Conservation (phyloP, 176 grass and related monocot genomes). For the Alopecurus myosuroides region DNA sequence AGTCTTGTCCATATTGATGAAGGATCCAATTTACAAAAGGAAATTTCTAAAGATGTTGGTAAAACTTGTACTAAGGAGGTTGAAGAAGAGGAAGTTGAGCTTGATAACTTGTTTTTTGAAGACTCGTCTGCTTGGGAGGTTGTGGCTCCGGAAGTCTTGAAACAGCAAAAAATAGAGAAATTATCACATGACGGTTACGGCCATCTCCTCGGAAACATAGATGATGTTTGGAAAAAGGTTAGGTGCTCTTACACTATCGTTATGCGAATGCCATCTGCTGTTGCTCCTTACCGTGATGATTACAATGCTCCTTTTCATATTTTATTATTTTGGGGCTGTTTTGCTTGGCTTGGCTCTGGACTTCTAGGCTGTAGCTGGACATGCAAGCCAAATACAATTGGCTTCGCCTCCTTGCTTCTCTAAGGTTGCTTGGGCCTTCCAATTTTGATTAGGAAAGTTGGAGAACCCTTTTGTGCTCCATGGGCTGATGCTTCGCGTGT, state of each 20-base stretch:
- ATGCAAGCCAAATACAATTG: neutral
- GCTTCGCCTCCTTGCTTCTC: neutral
- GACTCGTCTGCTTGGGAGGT: constrained; percentile 48
- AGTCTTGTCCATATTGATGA: constrained; percentile 38
- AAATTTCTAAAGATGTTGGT: constrained; percentile 19
- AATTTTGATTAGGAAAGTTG: neutral
- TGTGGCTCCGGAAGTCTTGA: constrained; percentile 54
- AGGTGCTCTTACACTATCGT: constrained; percentile 6
- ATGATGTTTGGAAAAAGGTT: constrained; percentile 97
- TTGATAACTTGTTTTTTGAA: constrained; percentile 81
- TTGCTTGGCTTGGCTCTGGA: neutral
- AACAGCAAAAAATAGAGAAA: constrained; percentile 57
- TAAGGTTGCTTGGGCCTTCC: neutral
- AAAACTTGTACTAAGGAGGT: constrained; percentile 37
- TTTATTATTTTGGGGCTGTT: constrained; percentile 8
- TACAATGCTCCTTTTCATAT: neutral
- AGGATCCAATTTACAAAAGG: constrained; percentile 25
- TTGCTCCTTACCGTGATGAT: neutral
- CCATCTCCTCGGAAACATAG: constrained; percentile 81
- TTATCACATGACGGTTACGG: constrained; percentile 59
- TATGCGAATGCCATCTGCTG: neutral
- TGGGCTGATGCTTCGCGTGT: neutral
- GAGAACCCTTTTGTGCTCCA: neutral
- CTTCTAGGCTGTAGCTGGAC: neutral
- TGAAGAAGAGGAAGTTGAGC: constrained; percentile 75